phyloP scores from a whole-genome alignment of 495 filamentous ascomycete genomes.

The Xylaria curta region DNA sequence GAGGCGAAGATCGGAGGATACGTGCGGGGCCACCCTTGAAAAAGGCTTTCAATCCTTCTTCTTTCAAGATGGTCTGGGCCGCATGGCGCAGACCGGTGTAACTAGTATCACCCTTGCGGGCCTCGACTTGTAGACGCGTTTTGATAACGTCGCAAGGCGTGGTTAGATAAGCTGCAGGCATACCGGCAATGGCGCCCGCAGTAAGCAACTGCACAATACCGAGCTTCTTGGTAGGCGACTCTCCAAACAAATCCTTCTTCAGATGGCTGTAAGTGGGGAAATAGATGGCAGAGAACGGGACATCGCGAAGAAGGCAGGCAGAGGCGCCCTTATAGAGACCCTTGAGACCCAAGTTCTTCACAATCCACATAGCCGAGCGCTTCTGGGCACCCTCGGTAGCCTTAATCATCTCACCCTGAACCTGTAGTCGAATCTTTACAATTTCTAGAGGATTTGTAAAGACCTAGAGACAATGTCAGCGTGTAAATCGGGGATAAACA shows the following conservation, averaged over 20 bases:
- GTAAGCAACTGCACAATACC: conserved; percentile 91
- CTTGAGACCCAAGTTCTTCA: conserved; percentile 91
- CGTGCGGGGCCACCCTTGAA: conserved; percentile 98
- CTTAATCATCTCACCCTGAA: conserved; percentile 95
- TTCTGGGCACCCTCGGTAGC: conserved; percentile 79
- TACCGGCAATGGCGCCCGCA: conserved; percentile 95
- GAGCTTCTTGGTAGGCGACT: conserved; percentile 85
- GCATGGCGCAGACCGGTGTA: conserved; percentile 91
- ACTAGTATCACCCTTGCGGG: conserved; percentile 86
- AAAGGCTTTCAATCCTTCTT: conserved; percentile 94
- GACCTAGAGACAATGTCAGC: conserved; percentile 57
- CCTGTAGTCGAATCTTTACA: conserved; percentile 97
- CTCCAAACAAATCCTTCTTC: conserved; percentile 92
- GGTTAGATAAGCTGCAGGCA: conserved; percentile 97
- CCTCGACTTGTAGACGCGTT: conserved; percentile 95
- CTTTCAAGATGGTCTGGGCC: conserved; percentile 78
- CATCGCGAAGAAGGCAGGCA: conserved; percentile 92
- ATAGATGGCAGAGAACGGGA: conserved; percentile 98
- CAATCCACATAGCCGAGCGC: conserved; percentile 96
- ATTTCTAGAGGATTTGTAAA: conserved; percentile 98
- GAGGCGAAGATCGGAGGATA: conserved; percentile 90
- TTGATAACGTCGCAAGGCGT: conserved; percentile 99
- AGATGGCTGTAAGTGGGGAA: conserved; percentile 96
- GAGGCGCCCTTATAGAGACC: conserved; percentile 98
- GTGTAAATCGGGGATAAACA: not conserved